Conservation (phyloP, 1,284 basidiomycete genomes). For the Stygiomarasmius scandens region DNA sequence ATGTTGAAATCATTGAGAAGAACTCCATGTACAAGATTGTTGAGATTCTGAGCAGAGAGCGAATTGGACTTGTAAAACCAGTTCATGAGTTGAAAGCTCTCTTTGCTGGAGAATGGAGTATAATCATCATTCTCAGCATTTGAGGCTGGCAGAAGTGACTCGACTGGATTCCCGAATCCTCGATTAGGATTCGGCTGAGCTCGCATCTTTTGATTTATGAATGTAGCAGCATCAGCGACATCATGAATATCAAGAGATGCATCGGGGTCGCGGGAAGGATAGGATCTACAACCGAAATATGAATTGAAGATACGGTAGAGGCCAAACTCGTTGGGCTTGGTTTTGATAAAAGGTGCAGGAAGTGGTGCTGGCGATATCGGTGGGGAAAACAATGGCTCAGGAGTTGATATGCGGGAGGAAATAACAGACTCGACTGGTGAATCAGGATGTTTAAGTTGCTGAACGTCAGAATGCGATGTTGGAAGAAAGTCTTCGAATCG, state of each 20-base stretch:
- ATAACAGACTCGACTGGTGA: too few relatives aligned
- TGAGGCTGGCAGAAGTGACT: too few relatives aligned
- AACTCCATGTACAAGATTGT: background rate
- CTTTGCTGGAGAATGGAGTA: background rate
- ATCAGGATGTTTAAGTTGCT: too few relatives aligned
- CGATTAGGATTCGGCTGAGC: background rate
- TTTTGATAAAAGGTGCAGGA: background rate
- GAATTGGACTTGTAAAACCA: background rate
- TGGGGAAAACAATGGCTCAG: too few relatives aligned
- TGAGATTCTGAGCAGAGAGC: background rate
- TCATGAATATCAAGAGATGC: background rate
- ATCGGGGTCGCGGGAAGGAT: conserved; percentile 1
- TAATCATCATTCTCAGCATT: background rate
- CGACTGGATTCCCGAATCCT: too few relatives aligned
- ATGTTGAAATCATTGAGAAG: background rate
- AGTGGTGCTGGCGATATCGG: too few relatives aligned
- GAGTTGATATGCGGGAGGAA: background rate
- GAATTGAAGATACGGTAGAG: conserved; percentile 5
- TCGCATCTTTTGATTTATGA: background rate
- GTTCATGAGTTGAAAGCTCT: background rate
- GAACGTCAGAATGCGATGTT: too few relatives aligned
- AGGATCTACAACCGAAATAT: too few relatives aligned
- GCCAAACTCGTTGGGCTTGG: conserved; percentile 1
- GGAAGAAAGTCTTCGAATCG: background rate
- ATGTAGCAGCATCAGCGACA: background rate